These are phyloP conservation scores for Lasiosphaeria miniovina DNA, from an alignment of 495 filamentous ascomycete genomes.

Conservation along the genomic window DNA sequence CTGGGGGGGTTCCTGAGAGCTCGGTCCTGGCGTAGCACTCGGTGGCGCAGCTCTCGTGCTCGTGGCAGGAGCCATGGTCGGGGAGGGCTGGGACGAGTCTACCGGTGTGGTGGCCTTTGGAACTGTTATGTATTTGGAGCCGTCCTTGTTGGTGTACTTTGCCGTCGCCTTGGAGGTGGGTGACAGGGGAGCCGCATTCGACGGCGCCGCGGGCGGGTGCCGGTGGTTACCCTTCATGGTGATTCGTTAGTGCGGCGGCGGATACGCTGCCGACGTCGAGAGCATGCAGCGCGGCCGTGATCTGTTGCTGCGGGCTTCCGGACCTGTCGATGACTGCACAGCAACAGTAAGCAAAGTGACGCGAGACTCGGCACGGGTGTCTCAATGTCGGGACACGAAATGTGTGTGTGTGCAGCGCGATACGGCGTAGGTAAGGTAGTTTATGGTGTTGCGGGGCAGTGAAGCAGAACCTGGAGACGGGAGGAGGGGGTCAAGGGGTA, in stretches of 20 bases:
- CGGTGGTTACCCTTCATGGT: constrained; percentile 54
- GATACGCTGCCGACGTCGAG: constrained; percentile 25
- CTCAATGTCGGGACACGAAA: neutral
- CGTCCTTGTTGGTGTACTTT: constrained; percentile 64
- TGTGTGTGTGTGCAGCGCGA: neutral
- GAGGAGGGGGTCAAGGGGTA: no score
- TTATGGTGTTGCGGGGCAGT: no score
- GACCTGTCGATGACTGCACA: constrained; percentile 8
- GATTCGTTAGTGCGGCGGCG: constrained; percentile 25
- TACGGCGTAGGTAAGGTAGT: neutral
- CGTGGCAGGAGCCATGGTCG: constrained; percentile 35
- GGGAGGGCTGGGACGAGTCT: constrained; percentile 51
- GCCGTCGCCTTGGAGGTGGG: constrained; percentile 47
- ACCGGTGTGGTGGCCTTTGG: constrained; percentile 53
- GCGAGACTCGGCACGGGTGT: neutral
- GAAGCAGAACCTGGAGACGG: no score
- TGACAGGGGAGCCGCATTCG: constrained; percentile 36
- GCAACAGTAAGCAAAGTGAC: constrained; percentile 1
- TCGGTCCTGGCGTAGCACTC: constrained; percentile 17
- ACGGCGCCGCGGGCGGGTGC: constrained; percentile 39
- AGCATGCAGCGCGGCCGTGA: constrained; percentile 28
- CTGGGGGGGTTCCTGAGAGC: constrained; percentile 35
- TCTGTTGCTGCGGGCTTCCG: neutral
- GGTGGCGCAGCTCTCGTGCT: constrained; percentile 24
- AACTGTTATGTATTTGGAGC: constrained; percentile 64